phyloP scores from a whole-genome alignment of 2,329 filamentous ascomycete genomes.

The Rhynchosporium secalis region DNA sequence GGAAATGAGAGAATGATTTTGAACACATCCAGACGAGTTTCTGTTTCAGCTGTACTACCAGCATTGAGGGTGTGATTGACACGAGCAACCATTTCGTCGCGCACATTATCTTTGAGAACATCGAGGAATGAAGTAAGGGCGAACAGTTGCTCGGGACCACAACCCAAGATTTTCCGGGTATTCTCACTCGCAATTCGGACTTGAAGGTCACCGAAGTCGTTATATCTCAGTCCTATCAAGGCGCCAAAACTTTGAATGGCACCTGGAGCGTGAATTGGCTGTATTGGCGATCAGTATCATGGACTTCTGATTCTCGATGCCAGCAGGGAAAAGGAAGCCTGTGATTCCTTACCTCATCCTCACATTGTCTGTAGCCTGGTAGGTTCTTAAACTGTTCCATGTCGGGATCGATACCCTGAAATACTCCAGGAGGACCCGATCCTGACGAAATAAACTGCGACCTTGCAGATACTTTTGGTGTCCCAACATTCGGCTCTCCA shows the following conservation, averaged over 20 bases:
- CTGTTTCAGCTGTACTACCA: conserved; percentile 12
- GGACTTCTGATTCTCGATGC: background rate
- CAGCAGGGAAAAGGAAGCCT: too few species aligned
- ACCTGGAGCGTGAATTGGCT: conserved; percentile 35
- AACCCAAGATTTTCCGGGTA: conserved; percentile 27
- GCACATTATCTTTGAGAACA: conserved; percentile 24
- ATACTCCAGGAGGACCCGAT: conserved; percentile 10
- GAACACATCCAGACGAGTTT: conserved; percentile 32
- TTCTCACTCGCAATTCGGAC: conserved; percentile 36
- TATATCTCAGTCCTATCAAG: conserved; percentile 29
- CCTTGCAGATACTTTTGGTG: conserved; percentile 19
- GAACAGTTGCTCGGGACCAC: conserved; percentile 32
- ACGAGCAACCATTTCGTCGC: conserved; percentile 28
- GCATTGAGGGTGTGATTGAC: conserved; percentile 27
- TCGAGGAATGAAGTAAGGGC: conserved; percentile 29
- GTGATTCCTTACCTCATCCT: conserved; percentile 10
- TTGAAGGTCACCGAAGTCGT: conserved; percentile 23
- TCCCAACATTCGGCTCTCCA: conserved; percentile 1
- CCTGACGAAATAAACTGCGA: conserved; percentile 15
- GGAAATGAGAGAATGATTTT: conserved; percentile 22
- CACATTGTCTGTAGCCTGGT: conserved; percentile 1
- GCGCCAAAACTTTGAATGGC: conserved; percentile 31
- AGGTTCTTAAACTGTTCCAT: background rate
- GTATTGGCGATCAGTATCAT: conserved; percentile 12
- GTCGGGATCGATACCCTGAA: conserved; percentile 2